A percentile compares a stretch with the other conserved stretches of the same genome.
These are phyloP conservation scores for Colletotrichum lini DNA, from an alignment of 2,329 filamentous ascomycete species.

Conservation along the genomic window DNA sequence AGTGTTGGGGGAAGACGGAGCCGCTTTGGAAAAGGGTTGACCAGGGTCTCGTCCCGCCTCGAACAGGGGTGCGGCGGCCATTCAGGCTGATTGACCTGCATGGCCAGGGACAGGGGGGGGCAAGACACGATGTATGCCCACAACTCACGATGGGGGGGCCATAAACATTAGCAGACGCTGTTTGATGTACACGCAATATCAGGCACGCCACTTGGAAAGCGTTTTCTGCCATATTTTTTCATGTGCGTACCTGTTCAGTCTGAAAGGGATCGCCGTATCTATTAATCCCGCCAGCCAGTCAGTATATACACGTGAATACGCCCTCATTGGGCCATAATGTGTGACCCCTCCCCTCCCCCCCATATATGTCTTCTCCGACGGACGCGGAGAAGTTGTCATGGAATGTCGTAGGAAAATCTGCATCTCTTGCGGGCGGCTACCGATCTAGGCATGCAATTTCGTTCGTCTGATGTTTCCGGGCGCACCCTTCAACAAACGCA, in stretches of 20 bases:
- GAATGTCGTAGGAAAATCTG: neutral
- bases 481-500: slow-evolving; percentile 16
- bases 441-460: slow-evolving; percentile 17
- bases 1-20: slow-evolving; percentile 36
- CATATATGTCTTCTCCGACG: neutral
- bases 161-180: neutral
- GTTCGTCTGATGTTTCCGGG: slow-evolving; percentile 28
- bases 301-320: too few species aligned
- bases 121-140: neutral
- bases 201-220: too few species aligned
- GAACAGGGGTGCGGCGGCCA: neutral
- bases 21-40: neutral
- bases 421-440: slow-evolving; percentile 20
- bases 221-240: too few species aligned
- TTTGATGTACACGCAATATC: too few species aligned
- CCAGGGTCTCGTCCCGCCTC: slow-evolving; percentile 8
- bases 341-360: too few species aligned
- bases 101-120: slow-evolving; percentile 10
- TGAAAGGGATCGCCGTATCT: too few species aligned
- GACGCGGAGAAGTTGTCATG: slow-evolving; percentile 8
- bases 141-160: slow-evolving; percentile 13
- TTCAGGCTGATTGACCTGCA: slow-evolving; percentile 39
- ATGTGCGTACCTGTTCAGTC: too few species aligned
- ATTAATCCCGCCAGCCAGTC: too few species aligned
- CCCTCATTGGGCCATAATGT: too few species aligned